A percentile compares a stretch with the other conserved stretches of the same genome.
Evolutionary conservation across 2,329 filamentous ascomycete species (phyloP).

Genomic region (Trichoderma breve): DNA sequence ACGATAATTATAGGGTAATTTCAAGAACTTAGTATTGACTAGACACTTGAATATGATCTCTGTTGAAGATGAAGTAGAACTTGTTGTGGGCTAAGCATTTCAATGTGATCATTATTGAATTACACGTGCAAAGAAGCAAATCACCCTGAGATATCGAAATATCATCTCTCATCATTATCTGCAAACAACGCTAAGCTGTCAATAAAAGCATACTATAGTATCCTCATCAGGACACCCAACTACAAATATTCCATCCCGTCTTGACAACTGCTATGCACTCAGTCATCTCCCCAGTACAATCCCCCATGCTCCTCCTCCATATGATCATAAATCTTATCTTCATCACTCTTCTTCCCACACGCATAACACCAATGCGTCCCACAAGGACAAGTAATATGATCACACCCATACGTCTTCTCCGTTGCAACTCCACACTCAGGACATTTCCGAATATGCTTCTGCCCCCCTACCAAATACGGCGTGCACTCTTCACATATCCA

Average conservation of each 20-base stretch:
- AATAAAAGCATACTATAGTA: not conserved
- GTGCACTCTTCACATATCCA: conserved; percentile 46
- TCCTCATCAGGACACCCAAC: no score
- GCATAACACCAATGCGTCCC: conserved; percentile 42
- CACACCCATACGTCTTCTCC: conserved; percentile 38
- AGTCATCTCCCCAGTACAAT: conserved; percentile 23
- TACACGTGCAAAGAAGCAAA: not conserved
- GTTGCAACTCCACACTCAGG: conserved; percentile 39
- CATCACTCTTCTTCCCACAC: conserved; percentile 33
- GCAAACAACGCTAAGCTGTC: not conserved
- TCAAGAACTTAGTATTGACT: not conserved
- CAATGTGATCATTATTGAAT: no score
- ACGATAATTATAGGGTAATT: not conserved
- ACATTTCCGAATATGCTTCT: conserved; percentile 31
- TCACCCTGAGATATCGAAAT: not conserved
- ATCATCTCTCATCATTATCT: not conserved
- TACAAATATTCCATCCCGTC: no score
- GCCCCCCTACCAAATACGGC: conserved; percentile 10
- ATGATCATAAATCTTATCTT: conserved; percentile 37
- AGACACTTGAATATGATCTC: not conserved
- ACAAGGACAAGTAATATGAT: conserved; percentile 41
- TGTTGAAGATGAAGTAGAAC: not conserved
- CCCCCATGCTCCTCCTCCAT: conserved; percentile 36
- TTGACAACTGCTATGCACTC: not conserved
- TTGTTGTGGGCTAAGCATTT: no score